Base-by-base conservation (phyloP, 164 flowering plant genomes). In the Warburgia ugandensis region DNA sequence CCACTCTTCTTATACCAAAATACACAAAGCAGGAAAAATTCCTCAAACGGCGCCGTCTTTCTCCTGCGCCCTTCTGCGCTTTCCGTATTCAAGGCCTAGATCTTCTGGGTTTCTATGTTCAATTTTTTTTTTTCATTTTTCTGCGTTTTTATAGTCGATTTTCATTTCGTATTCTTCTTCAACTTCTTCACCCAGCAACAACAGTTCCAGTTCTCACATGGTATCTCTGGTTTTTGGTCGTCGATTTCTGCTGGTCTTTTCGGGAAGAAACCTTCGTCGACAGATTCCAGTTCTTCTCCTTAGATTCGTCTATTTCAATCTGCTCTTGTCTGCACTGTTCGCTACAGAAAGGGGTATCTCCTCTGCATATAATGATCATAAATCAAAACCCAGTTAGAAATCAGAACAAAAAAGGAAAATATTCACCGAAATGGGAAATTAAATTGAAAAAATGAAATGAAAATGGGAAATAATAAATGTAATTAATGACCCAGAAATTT, bases 331-430 rank as follows among this genome's bases (percentile, higher is more conserved):
- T 77, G 67, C 96, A 88, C 73, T 79, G 94, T 63, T 81, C 92
- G 58, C 89, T 88, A 37, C 97, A 88, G 63, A 88, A 88, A 22
- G 97, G 92, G 0, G 82, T 81, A 48, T 88, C 81, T 25, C 96
- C 96, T 73, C 94, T 88, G 86, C 64, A 65, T n/a, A n/a, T n/a
- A n/a, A n/a, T n/a, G n/a, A n/a, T n/a, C n/a, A n/a, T n/a, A n/a
- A n/a, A n/a, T 27, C 17, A 27, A 4, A 37, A 37, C 14, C 14
- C 5, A 37, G 5, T 5, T 14, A 4, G 17, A 37, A 20, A 37
- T 37, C 41, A 37, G 41, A 37, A 37, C 1, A 37, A 37, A 37
- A 37, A 37, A 3, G 41, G n/a, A n/a, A n/a, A n/a, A n/a, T n/a
- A n/a, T n/a, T n/a, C n/a, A n/a, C n/a, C n/a, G n/a, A n/a, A n/a